Evolutionary conservation across 1,284 basidiomycete species (phyloP).

Genomic region (Cutaneotrichosporon cyanovorans): DNA sequence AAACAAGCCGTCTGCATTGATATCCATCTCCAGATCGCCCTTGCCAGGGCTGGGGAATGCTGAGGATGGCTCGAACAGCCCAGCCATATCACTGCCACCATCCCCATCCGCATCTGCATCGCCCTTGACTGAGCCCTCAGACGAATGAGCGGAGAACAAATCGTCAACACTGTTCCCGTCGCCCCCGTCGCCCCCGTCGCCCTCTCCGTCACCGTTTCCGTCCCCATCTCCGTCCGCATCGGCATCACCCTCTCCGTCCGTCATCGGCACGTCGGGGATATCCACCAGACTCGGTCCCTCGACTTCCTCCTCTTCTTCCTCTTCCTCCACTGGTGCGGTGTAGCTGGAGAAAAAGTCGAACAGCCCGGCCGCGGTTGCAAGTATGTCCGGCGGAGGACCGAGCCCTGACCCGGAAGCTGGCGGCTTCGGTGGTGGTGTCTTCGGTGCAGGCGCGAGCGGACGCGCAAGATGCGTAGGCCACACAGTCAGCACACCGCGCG

Average conservation of each 20-base stretch:
- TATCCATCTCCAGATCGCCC: constrained; percentile 5
- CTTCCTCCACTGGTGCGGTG: constrained; percentile 20
- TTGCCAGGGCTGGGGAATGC: constrained; percentile 8
- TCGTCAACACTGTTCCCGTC: constrained; percentile 22
- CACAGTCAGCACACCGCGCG: constrained; percentile 30
- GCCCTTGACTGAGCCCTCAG: not conserved
- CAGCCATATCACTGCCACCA: constrained; percentile 1
- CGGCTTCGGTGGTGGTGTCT: not conserved
- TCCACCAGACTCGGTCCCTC: constrained; percentile 3
- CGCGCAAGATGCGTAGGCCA: constrained; percentile 35
- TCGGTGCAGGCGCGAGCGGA: constrained; percentile 1
- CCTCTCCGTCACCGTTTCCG: not conserved
- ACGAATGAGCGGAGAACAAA: constrained; percentile 31
- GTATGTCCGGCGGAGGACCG: constrained; percentile 19
- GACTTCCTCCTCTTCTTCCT: constrained; percentile 9
- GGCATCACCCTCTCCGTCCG: constrained; percentile 3
- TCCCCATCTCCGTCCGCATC: constrained; percentile 10
- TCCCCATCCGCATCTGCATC: constrained; percentile 5
- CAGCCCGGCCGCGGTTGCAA: constrained; percentile 23
- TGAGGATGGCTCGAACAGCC: constrained; percentile 3
- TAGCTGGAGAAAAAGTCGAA: constrained; percentile 32
- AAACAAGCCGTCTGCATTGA: constrained; percentile 21
- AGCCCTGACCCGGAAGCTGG: constrained; percentile 2
- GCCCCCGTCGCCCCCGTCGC: constrained; percentile 14
- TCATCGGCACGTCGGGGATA: constrained; percentile 1